Base-by-base conservation (phyloP, 2,329 filamentous ascomycete species). In the Alternaria panax region DNA sequence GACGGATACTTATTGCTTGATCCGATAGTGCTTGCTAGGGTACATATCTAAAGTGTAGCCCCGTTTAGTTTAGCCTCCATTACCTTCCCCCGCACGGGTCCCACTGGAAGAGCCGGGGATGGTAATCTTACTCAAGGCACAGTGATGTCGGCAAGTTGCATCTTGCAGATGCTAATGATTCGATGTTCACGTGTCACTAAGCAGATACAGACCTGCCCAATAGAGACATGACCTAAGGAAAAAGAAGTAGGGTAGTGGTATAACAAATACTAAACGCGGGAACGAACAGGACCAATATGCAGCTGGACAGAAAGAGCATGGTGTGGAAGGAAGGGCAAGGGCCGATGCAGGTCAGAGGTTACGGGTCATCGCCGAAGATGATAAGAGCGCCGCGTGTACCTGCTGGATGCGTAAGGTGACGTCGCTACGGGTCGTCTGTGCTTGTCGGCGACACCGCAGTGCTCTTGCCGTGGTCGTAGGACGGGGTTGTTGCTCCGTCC, bases 1-100 rank as follows among this genome's bases (percentile, higher is more conserved):
- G 28, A 16, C 16, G 40, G 28, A 16, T 60, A 60, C 45, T 60
- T 60, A 51, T 52, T 18, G 36, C 36, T 16, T 22, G 22, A 30
- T 20, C 32, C 22, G 32, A n/a, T 16, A 30, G 34, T 34, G 24
- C 14, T 42, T 28, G 11, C 25, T 57, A 16, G 40, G 25, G 14
- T 57, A 20, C 11, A 34, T 14, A 28, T 38, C 20, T 27, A 22
- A 9, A 36, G 30, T n/a, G 25, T 24, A 28, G n/a, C 40, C 25
- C 18, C 20, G 12, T 22, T 34, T 36, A 14, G 45, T 12, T 20
- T 9, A 18, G 42, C 12, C 3, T 43, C 12, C 14, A 36, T 20
- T 53, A 11, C n/a, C 30, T 45, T 28, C 11, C 32, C 41, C 41
- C 25, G 46, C 32, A 38, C 38, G 46, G 42, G 46, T 54, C 34